phyloP scores from a whole-genome alignment of 129 eudicot species.

The Ambrosia trifida region DNA sequence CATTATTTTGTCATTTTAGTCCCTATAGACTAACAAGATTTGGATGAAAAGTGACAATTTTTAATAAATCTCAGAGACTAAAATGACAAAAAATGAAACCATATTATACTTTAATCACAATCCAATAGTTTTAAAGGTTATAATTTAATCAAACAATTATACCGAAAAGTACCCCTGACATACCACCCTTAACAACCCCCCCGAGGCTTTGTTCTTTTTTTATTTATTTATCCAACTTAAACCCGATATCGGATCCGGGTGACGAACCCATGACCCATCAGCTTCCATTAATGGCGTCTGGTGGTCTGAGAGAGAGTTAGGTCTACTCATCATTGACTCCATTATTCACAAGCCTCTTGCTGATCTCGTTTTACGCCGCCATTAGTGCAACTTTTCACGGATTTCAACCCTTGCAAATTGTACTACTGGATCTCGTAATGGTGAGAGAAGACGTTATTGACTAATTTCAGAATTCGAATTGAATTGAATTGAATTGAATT shows the following conservation, averaged over 20 bases:
- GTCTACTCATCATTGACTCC: conserved; percentile 32
- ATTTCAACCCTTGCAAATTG: not conserved
- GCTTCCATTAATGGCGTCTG: conserved; percentile 39
- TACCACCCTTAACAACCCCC: conserved; percentile 5
- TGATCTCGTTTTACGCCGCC: conserved; percentile 30
- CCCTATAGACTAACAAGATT: no score
- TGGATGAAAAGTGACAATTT: no score
- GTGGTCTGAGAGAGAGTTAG: conserved; percentile 12
- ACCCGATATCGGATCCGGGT: conserved; percentile 27
- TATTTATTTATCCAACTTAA: not conserved
- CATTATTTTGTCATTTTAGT: no score
- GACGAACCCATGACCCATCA: conserved; percentile 25
- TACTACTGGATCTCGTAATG: conserved; percentile 29
- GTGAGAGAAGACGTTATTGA: conserved; percentile 25
- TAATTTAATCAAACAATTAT: conserved; percentile 18
- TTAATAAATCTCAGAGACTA: no score
- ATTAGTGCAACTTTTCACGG: conserved; percentile 7
- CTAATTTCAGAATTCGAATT: conserved; percentile 5
- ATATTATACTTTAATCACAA: not conserved
- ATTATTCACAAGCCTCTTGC: conserved; percentile 21
- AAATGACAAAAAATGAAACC: no score
- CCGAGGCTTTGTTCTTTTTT: conserved; percentile 3
- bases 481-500: no score
- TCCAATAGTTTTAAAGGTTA: not conserved
- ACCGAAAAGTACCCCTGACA: conserved; percentile 30